Conservation (phyloP, 441 rosid species). For the Daphne laureola region DNA sequence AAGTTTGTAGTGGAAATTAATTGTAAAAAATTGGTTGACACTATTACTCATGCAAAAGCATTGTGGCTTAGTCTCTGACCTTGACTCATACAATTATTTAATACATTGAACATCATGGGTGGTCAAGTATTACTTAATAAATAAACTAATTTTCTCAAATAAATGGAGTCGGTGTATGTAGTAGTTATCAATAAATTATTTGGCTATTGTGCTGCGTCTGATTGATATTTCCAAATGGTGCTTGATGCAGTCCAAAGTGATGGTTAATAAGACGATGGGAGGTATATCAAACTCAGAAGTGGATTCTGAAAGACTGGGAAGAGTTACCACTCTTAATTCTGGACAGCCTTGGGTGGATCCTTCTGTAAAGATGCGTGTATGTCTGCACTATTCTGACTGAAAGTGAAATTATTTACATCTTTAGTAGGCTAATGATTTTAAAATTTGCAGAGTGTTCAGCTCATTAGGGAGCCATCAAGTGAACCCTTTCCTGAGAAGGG, state of each 20-base stretch:
- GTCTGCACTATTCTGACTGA: slow-evolving; percentile 14
- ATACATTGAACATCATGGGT: too few species aligned
- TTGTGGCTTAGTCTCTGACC: too few species aligned
- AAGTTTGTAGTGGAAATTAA: too few species aligned
- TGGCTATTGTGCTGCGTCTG: too few species aligned
- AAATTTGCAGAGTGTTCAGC: slow-evolving; percentile 40
- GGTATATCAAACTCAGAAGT: slow-evolving; percentile 38
- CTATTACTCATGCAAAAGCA: too few species aligned
- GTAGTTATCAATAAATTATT: too few species aligned
- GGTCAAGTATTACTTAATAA: too few species aligned
- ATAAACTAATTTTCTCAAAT: too few species aligned
- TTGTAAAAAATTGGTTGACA: too few species aligned
- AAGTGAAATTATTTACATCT: slow-evolving; percentile 12
- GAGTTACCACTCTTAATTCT: slow-evolving; percentile 30
- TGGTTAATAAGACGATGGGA: slow-evolving; percentile 38
- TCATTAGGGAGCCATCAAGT: slow-evolving; percentile 38
- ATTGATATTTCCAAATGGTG: too few species aligned
- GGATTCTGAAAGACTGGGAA: slow-evolving; percentile 55
- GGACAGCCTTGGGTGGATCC: slow-evolving; percentile 48
- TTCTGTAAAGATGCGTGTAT: slow-evolving; percentile 50
- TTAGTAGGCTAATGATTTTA: not conserved
- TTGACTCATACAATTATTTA: too few species aligned
- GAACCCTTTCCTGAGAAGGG: slow-evolving; percentile 54
- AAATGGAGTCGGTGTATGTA: too few species aligned
- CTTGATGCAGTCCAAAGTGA: slow-evolving; percentile 51